A percentile compares a stretch with the other conserved stretches of the same genome.
Evolutionary conservation across 2,329 filamentous ascomycete species (phyloP).

Genomic region (Westerdykella aurantiaca): DNA sequence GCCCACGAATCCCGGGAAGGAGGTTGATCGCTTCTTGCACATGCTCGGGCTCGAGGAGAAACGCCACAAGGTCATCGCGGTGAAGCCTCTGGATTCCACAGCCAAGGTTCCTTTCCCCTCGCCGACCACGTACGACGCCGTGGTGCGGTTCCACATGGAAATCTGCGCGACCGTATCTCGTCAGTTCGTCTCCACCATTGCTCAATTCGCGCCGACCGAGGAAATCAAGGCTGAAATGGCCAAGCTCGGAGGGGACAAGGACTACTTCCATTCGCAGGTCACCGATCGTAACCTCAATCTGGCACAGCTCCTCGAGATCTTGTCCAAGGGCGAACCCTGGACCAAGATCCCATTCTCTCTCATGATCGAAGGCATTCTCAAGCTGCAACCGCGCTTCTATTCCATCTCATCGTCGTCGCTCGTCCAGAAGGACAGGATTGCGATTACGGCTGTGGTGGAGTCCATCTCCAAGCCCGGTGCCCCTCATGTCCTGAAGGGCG

Average conservation of each 20-base stretch:
- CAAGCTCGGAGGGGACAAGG: conserved; percentile 85
- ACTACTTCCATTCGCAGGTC: conserved; percentile 87
- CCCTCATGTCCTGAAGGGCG: conserved; percentile 77
- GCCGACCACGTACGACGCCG: conserved; percentile 92
- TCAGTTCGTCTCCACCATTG: conserved; percentile 83
- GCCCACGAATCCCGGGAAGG: conserved; percentile 89
- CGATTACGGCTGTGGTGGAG: conserved; percentile 92
- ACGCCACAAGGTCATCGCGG: conserved; percentile 72
- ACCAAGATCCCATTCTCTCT: conserved; percentile 84
- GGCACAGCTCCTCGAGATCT: conserved; percentile 69
- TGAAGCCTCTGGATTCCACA: conserved; percentile 89
- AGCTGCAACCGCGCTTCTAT: conserved; percentile 97
- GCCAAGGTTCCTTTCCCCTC: conserved; percentile 97
- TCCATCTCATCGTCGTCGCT: conserved; percentile 96
- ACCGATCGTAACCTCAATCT: conserved; percentile 81
- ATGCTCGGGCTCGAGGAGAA: conserved; percentile 71
- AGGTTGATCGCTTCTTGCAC: conserved; percentile 84
- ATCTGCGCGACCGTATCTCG: conserved; percentile 92
- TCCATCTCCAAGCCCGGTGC: conserved; percentile 71
- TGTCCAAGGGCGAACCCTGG: conserved; percentile 72
- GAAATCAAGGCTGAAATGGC: conserved; percentile 79
- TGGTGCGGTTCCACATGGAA: conserved; percentile 92
- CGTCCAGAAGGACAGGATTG: conserved; percentile 90
- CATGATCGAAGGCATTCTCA: conserved; percentile 87
- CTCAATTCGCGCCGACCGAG: conserved; percentile 84